A percentile compares a stretch with the other conserved stretches of the same genome.
These are phyloP conservation scores for Yamadazyma kanchanaburiensis DNA, from an alignment of 1,139 yeast genomes.

Conservation along the genomic window DNA sequence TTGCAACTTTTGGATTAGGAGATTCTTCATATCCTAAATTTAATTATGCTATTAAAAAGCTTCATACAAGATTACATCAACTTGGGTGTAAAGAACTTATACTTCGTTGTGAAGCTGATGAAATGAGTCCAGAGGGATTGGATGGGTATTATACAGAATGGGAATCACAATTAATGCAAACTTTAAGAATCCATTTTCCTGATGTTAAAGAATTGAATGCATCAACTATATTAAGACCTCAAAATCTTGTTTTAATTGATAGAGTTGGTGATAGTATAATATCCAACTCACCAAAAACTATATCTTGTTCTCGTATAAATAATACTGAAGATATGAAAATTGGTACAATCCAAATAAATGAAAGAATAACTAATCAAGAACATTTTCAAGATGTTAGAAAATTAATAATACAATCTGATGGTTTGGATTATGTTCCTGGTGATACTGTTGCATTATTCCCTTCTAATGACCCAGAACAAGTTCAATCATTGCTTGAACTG, in stretches of 20 bases:
- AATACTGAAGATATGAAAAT: conserved; percentile 1
- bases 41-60: conserved; percentile 80
- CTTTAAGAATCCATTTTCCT: conserved; percentile 35
- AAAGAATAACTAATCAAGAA: conserved; percentile 58
- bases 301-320: conserved; percentile 7
- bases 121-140: conserved; percentile 72
- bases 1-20: conserved; percentile 89
- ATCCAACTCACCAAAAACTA: not conserved
- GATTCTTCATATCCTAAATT: conserved; percentile 87
- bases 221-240: conserved; percentile 42
- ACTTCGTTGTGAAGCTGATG: conserved; percentile 86
- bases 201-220: conserved; percentile 32
- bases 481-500: conserved; percentile 58
- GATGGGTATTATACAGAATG: conserved; percentile 78
- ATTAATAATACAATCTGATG: conserved; percentile 40
- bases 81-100: conserved; percentile 76
- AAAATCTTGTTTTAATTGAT: conserved; percentile 26
- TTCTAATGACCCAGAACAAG: conserved; percentile 59
- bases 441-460: conserved; percentile 82
- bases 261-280: conserved; percentile 12
- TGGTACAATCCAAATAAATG: conserved; percentile 49
- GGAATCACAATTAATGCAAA: conserved; percentile 53
- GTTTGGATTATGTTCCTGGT: conserved; percentile 59
- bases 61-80: conserved; percentile 74
- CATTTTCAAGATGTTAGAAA: conserved; percentile 93